Conservation (phyloP, 257 asterid genomes). For the Cruciata laevipes region DNA sequence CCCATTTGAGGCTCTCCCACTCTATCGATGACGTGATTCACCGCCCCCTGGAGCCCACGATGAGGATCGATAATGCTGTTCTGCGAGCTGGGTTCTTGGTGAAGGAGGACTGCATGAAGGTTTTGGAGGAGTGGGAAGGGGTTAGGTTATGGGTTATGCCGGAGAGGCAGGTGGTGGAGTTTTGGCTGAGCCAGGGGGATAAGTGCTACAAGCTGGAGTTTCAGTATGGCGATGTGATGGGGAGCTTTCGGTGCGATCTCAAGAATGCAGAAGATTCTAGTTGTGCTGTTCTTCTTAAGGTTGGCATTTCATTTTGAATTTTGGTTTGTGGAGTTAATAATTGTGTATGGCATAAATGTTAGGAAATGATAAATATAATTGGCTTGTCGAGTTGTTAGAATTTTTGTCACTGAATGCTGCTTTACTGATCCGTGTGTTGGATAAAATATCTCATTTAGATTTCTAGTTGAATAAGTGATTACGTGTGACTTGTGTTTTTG, state of each 20-base stretch:
- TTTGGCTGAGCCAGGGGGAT: conserved; percentile 36
- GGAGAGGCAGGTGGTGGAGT: conserved; percentile 55
- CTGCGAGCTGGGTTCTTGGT: conserved; percentile 54
- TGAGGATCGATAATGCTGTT: conserved; percentile 39
- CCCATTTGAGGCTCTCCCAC: conserved; percentile 34
- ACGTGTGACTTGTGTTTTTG: background rate
- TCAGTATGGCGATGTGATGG: conserved; percentile 65
- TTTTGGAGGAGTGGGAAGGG: conserved; percentile 58
- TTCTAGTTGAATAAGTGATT: background rate
- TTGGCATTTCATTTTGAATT: conserved; percentile 14
- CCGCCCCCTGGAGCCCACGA: conserved; percentile 47
- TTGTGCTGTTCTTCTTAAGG: conserved; percentile 60
- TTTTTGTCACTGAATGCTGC: background rate
- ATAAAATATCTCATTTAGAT: background rate
- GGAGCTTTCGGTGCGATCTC: conserved; percentile 41
- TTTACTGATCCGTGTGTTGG: background rate
- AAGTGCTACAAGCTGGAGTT: conserved; percentile 61
- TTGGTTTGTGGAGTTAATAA: background rate
- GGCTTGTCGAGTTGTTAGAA: background rate
- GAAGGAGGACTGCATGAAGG: conserved; percentile 36
- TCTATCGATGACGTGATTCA: conserved; percentile 48
- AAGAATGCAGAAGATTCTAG: conserved; percentile 18
- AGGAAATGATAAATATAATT: background rate
- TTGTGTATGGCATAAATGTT: background rate
- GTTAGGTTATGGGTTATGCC: conserved; percentile 64